phyloP scores from a whole-genome alignment of 2,329 filamentous ascomycete genomes.

The Lomentospora prolificans region DNA sequence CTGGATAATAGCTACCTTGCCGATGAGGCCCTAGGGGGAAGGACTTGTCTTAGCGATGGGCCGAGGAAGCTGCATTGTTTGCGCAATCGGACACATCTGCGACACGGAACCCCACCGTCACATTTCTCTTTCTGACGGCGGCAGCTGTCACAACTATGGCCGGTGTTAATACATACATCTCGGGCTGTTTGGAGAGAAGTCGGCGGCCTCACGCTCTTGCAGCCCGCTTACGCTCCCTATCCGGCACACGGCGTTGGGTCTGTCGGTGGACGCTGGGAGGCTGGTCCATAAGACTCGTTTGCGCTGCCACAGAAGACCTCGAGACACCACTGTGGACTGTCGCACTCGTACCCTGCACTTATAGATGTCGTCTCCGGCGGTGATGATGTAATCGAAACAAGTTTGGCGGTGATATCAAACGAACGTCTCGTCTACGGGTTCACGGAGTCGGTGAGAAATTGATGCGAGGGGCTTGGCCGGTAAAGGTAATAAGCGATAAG shows the following conservation, averaged over 20 bases:
- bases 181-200: not conserved
- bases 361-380: too few relatives aligned
- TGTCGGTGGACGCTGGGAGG: constrained; percentile 12
- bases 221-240: constrained; percentile 19
- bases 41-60: constrained; percentile 11
- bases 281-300: too few relatives aligned
- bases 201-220: constrained; percentile 16
- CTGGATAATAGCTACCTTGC: too few relatives aligned
- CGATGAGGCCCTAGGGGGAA: not conserved
- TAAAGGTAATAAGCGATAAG: too few relatives aligned
- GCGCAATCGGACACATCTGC: constrained; percentile 39
- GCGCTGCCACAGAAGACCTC: too few relatives aligned
- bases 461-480: too few relatives aligned
- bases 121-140: constrained; percentile 47
- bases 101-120: constrained; percentile 44
- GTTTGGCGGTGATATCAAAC: too few relatives aligned
- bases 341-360: too few relatives aligned
- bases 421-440: too few relatives aligned
- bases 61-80: constrained; percentile 39
- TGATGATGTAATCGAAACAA: too few relatives aligned
- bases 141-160: constrained; percentile 39
- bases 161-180: not conserved
- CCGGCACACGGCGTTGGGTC: constrained; percentile 16
- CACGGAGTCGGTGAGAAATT: too few relatives aligned
- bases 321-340: too few relatives aligned